Percentiles rank a stretch among this genome's conserved stretches.
Conservation (phyloP, 352 stramenopile species). For the Globisporangium okanoganense region DNA sequence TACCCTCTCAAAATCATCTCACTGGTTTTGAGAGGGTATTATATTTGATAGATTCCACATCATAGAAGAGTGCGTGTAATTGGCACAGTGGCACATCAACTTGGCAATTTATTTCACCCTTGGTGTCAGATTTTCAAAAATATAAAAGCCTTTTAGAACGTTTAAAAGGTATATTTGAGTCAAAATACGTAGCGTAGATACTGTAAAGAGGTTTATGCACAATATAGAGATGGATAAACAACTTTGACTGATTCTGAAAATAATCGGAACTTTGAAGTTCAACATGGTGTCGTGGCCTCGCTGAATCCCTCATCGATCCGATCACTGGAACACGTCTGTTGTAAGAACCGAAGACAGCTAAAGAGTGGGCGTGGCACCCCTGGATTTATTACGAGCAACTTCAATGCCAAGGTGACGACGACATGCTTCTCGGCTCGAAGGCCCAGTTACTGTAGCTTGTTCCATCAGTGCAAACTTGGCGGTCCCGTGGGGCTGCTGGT, state of each 20-base stretch:
- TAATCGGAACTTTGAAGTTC: conserved; percentile 9
- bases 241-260: neutral
- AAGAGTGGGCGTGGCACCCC: conserved; percentile 1
- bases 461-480: neutral
- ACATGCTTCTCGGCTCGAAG: no score
- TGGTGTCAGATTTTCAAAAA: no score
- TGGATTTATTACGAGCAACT: conserved; percentile 5
- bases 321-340: conserved; percentile 5
- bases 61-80: neutral
- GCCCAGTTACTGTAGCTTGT: no score
- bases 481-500: no score
- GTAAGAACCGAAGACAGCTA: no score
- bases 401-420: neutral
- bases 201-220: neutral
- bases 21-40: neutral
- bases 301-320: neutral
- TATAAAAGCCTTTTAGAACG: no score
- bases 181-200: no score
- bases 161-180: no score
- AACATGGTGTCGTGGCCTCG: neutral
- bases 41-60: neutral
- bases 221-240: neutral
- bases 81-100: neutral
- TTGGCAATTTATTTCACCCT: neutral
- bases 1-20: no score